Conservation (phyloP, 2,329 filamentous ascomycete genomes). For the Lasiodiplodia hormozganensis region DNA sequence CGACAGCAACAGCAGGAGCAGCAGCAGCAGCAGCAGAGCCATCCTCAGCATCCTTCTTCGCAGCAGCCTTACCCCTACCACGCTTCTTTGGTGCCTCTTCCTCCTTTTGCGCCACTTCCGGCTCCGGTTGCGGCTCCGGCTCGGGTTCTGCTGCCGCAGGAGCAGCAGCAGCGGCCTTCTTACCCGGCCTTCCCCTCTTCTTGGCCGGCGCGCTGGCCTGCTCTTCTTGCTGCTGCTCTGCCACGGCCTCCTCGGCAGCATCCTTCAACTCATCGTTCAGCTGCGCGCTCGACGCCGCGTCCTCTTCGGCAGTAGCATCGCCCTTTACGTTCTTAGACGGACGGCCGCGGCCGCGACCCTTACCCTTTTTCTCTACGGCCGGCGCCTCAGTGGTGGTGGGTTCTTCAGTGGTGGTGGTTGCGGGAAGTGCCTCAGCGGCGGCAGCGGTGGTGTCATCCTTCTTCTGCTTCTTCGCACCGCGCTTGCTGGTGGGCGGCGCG, state of each 20-base stretch:
- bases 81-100: constrained; percentile 9
- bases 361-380: background rate
- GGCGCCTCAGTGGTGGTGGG: background rate
- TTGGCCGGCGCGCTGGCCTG: background rate
- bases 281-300: background rate
- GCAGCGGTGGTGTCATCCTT: background rate
- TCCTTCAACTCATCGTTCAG: constrained; percentile 23
- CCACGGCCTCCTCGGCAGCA: background rate
- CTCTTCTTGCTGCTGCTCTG: background rate
- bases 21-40: background rate
- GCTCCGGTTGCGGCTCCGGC: background rate
- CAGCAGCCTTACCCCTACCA: constrained; percentile 14
- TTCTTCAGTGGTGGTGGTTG: constrained; percentile 3
- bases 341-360: constrained; percentile 14
- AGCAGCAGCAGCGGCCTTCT: constrained; percentile 16
- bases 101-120: background rate
- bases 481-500: background rate
- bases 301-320: background rate
- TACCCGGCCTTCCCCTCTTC: constrained; percentile 21
- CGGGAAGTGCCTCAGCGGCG: background rate
- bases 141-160: constrained; percentile 7
- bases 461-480: background rate
- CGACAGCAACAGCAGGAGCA: background rate
- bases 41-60: constrained; percentile 9
- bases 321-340: constrained; percentile 2